Evolutionary conservation across 2,329 filamentous ascomycete species (phyloP).

Genomic region (Coniochaeta sp.): DNA sequence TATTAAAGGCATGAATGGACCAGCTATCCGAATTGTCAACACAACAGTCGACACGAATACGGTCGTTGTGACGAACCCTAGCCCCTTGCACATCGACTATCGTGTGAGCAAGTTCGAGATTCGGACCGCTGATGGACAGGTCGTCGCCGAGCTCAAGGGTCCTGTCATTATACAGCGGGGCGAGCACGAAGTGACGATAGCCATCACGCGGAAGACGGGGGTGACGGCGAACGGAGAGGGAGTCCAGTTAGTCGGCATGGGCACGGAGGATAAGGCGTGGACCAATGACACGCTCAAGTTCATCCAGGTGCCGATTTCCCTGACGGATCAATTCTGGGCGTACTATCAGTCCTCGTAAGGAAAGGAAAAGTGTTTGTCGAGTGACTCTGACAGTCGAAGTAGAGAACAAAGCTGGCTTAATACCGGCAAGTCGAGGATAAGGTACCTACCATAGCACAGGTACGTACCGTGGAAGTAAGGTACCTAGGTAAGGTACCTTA

Average conservation of each 20-base stretch:
- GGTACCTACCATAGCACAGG: too few species aligned
- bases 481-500: too few species aligned
- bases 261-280: constrained; percentile 10
- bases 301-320: constrained; percentile 6
- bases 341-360: background rate
- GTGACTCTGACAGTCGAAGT: background rate
- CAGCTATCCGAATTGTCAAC: constrained; percentile 13
- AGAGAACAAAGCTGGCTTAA: background rate
- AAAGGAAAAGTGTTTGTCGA: background rate
- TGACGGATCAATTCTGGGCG: constrained; percentile 6
- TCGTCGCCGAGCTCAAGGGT: constrained; percentile 19
- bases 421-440: background rate
- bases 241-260: constrained; percentile 5
- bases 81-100: constrained; percentile 22
- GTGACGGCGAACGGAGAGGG: background rate
- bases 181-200: constrained; percentile 19
- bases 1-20: constrained; percentile 19
- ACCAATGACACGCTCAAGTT: constrained; percentile 11
- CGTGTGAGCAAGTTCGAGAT: constrained; percentile 23
- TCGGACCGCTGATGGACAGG: constrained; percentile 15
- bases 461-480: too few species aligned
- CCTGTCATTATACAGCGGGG: constrained; percentile 19
- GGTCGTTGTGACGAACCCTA: constrained; percentile 20
- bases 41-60: constrained; percentile 12
- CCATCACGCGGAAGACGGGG: constrained; percentile 6